These are phyloP conservation scores for Kuraishia floccosa DNA, from an alignment of 805 yeast genomes.

Conservation along the genomic window DNA sequence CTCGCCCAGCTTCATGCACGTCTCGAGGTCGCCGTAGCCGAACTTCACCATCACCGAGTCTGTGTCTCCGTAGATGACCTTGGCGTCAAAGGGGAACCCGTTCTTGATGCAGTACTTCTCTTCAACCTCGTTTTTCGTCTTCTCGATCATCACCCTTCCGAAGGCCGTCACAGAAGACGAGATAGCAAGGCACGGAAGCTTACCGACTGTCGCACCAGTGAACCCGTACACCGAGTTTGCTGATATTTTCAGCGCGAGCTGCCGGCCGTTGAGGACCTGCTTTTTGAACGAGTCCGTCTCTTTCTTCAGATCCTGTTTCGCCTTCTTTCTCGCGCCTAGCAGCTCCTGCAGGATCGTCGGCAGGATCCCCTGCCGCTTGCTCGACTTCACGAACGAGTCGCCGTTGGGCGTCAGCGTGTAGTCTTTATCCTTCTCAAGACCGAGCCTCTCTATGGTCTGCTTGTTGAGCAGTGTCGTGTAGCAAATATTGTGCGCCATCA, in stretches of 20 bases:
- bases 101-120: slow-evolving; percentile 67
- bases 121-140: slow-evolving; percentile 80
- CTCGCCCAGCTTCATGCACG: slow-evolving; percentile 85
- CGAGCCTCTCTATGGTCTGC: slow-evolving; percentile 53
- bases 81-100: slow-evolving; percentile 76
- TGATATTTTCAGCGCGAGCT: slow-evolving; percentile 88
- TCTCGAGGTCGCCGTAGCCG: slow-evolving; percentile 69
- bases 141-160: slow-evolving; percentile 95
- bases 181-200: slow-evolving; percentile 90
- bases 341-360: slow-evolving; percentile 90
- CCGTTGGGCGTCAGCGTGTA: slow-evolving; percentile 86
- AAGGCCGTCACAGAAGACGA: slow-evolving; percentile 93
- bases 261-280: slow-evolving; percentile 94
- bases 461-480: slow-evolving; percentile 79
- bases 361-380: slow-evolving; percentile 68
- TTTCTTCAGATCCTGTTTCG: slow-evolving; percentile 79
- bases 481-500: slow-evolving; percentile 98
- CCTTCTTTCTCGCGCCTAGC: slow-evolving; percentile 84
- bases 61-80: slow-evolving; percentile 96
- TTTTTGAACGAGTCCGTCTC: slow-evolving; percentile 92
- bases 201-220: slow-evolving; percentile 98
- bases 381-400: slow-evolving; percentile 71
- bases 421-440: slow-evolving; percentile 59
- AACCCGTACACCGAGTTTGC: slow-evolving; percentile 99
- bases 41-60: slow-evolving; percentile 99